phyloP scores from a whole-genome alignment of 768 basidiomycete genomes.

The Leccinellum rugosiceps region DNA sequence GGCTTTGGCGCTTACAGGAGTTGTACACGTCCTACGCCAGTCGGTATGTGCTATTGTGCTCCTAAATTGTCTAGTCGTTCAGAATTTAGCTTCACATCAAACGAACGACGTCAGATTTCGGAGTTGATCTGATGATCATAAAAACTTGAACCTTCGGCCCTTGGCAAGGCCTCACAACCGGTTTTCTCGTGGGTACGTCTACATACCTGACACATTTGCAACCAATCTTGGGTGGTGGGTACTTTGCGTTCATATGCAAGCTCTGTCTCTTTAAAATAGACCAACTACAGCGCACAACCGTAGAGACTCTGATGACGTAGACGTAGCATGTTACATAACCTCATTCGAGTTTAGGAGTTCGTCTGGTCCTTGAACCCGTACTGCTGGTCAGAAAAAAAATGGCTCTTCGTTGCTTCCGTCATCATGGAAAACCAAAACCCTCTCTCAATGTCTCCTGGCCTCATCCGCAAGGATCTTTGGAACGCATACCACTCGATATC shows the following conservation, averaged over 20 bases:
- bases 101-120: not conserved
- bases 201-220: not conserved
- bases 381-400: not conserved
- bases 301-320: too few species aligned
- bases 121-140: too few species aligned
- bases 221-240: not conserved
- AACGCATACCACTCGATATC: conserved; percentile 4
- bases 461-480: not conserved
- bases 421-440: not conserved
- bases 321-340: not conserved
- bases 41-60: too few species aligned
- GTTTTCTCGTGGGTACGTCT: too few species aligned
- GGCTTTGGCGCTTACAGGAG: not conserved
- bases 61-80: too few species aligned
- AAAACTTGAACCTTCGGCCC: too few species aligned
- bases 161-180: too few species aligned
- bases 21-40: too few species aligned
- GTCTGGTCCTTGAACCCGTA: not conserved
- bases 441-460: not conserved
- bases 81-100: not conserved
- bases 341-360: not conserved
- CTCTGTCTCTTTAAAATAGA: too few species aligned
- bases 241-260: too few species aligned
- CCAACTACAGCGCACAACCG: too few species aligned
- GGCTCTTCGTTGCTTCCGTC: not conserved